These are phyloP conservation scores for Penicillium brasilianum DNA, from an alignment of 2,329 filamentous ascomycete genomes.

Conservation along the genomic window DNA sequence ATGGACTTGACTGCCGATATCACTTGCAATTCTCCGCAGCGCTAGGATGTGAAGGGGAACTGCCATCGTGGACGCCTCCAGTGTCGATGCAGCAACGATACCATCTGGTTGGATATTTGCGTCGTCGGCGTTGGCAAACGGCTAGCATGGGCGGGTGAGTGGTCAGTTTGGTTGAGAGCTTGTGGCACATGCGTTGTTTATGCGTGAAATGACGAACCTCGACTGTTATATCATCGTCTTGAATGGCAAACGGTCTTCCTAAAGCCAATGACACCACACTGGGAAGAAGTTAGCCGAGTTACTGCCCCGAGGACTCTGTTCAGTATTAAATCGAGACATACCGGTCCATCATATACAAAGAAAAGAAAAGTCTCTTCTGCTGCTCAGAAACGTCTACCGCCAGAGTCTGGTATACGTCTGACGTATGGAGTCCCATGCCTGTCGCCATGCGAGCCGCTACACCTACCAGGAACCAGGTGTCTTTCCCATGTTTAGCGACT, in stretches of 20 bases:
- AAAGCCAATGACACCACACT: background rate
- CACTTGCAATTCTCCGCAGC: background rate
- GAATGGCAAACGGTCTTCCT: background rate
- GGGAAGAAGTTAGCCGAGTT: background rate
- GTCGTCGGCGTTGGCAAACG: background rate
- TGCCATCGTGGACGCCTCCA: background rate
- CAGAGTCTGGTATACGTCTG: constrained; percentile 42
- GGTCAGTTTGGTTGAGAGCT: background rate
- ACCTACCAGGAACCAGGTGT: constrained; percentile 56
- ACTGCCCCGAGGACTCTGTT: background rate
- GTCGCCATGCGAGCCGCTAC: constrained; percentile 51
- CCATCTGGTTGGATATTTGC: background rate
- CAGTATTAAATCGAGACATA: background rate
- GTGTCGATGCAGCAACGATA: background rate
- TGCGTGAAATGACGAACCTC: background rate
- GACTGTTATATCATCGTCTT: background rate
- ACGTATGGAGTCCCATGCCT: constrained; percentile 51
- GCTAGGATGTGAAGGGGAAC: background rate
- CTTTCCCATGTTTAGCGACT: constrained; percentile 29
- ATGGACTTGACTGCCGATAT: background rate
- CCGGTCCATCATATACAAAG: background rate
- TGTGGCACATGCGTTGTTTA: background rate
- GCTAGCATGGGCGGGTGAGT: background rate
- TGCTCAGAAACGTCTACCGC: constrained; percentile 30
- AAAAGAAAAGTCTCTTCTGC: constrained; percentile 1